Percentiles rank a stretch among this genome's conserved stretches.
Evolutionary conservation across 148 eudicot species (phyloP).

Genomic region (Rhododendron ovatum): DNA sequence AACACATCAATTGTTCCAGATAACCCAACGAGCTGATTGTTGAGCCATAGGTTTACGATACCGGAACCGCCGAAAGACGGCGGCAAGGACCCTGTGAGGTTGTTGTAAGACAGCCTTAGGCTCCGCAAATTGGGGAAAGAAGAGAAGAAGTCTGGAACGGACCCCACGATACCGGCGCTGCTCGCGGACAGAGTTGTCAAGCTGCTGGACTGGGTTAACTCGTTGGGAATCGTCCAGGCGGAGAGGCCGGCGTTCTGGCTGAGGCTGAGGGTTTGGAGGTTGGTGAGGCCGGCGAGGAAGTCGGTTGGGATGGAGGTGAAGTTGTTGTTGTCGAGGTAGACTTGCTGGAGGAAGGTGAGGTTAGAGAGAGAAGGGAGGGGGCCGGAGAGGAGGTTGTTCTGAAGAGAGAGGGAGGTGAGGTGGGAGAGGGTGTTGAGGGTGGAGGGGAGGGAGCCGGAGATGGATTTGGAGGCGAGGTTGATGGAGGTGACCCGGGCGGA

Average conservation of each 20-base stretch:
- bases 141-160: conserved; percentile 54
- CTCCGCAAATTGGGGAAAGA: conserved; percentile 32
- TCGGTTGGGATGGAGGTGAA: conserved; percentile 36
- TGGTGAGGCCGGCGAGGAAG: conserved; percentile 45
- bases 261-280: conserved; percentile 36
- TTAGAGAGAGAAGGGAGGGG: conserved; percentile 20
- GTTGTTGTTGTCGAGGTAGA: conserved; percentile 39
- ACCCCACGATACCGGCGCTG: conserved; percentile 30
- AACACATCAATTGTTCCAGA: conserved; percentile 50
- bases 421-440: conserved; percentile 43
- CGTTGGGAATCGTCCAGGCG: conserved; percentile 44
- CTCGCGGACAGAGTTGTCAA: conserved; percentile 35
- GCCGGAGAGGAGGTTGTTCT: conserved; percentile 51
- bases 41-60: conserved; percentile 46
- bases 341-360: conserved; percentile 19
- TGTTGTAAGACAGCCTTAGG: conserved; percentile 48
- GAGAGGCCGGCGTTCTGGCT: conserved; percentile 30
- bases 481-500: conserved; percentile 40
- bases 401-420: conserved; percentile 46
- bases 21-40: conserved; percentile 37
- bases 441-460: conserved; percentile 49
- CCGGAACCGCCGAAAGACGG: conserved; percentile 23
- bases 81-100: conserved; percentile 49
- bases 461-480: conserved; percentile 33
- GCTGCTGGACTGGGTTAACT: conserved; percentile 27